A percentile compares a stretch with the other conserved stretches of the same genome.
phyloP scores from a whole-genome alignment of 257 asterid genomes.

The Nicotiana noctiflora region DNA sequence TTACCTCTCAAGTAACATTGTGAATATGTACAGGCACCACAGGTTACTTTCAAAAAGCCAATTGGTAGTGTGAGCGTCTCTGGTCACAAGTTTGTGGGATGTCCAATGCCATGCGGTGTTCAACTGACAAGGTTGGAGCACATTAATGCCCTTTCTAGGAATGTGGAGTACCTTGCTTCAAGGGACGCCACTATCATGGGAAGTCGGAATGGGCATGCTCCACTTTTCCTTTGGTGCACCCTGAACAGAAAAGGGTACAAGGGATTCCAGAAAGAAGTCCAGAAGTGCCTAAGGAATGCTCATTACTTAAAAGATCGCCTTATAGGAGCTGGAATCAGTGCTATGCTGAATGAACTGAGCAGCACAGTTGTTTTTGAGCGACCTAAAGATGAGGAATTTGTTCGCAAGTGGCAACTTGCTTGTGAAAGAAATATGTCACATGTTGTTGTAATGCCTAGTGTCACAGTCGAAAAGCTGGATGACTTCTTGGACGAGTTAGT shows the following conservation, averaged over 20 bases:
- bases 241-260: slow-evolving; percentile 83
- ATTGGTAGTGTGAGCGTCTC: too few species aligned
- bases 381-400: slow-evolving; percentile 81
- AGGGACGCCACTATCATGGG: slow-evolving; percentile 56
- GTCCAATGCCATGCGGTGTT: too few species aligned
- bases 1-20: neutral
- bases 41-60: too few species aligned
- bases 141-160: too few species aligned
- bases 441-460: slow-evolving; percentile 83
- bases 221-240: slow-evolving; percentile 94
- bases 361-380: slow-evolving; percentile 95
- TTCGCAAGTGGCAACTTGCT: slow-evolving; percentile 93
- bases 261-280: slow-evolving; percentile 96
- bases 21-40: slow-evolving; percentile 34
- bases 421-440: slow-evolving; percentile 92
- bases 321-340: slow-evolving; percentile 61
- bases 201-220: slow-evolving; percentile 95
- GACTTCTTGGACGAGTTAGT: slow-evolving; percentile 51
- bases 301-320: slow-evolving; percentile 87
- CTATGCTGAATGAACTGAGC: slow-evolving; percentile 93
- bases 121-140: too few species aligned
- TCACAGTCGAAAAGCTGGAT: slow-evolving; percentile 69
- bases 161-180: too few species aligned
- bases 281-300: slow-evolving; percentile 88
- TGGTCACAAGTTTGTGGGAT: too few species aligned